phyloP scores from a whole-genome alignment of 176 grass and related monocot genomes.

The sorghum (Sorghum bicolor) region DNA sequence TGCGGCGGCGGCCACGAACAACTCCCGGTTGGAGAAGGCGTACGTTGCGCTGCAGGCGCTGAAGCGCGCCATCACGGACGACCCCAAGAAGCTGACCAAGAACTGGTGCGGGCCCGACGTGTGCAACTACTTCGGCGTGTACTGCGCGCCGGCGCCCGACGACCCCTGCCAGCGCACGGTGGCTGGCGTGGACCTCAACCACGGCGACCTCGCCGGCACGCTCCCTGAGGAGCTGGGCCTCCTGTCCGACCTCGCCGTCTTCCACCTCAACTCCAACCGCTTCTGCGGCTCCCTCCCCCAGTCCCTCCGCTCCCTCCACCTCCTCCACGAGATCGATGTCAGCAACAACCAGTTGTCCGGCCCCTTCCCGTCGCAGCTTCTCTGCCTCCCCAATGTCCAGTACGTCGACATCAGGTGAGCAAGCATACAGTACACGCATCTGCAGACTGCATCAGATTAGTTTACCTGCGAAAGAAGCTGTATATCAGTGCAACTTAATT shows the following conservation, averaged over 20 bases:
- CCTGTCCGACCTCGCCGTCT: conserved; percentile 68
- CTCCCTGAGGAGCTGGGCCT: conserved; percentile 66
- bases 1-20: conserved; percentile 35
- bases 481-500: neutral
- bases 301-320: conserved; percentile 49
- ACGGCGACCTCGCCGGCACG: conserved; percentile 52
- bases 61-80: conserved; percentile 76
- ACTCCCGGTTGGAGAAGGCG: conserved; percentile 62
- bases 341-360: conserved; percentile 77
- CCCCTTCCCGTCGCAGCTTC: conserved; percentile 52
- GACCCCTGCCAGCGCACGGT: conserved; percentile 64
- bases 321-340: conserved; percentile 77
- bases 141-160: conserved; percentile 68
- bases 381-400: conserved; percentile 63
- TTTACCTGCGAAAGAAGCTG: neutral
- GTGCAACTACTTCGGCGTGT: conserved; percentile 77
- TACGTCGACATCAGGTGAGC: conserved; percentile 67
- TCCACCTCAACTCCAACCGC: conserved; percentile 87
- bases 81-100: conserved; percentile 65
- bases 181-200: conserved; percentile 73
- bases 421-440: neutral
- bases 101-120: conserved; percentile 76
- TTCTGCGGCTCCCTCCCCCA: conserved; percentile 55
- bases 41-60: conserved; percentile 76
- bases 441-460: neutral